Conservation (phyloP, 495 filamentous ascomycete species). For the Tetracladium setigerum region DNA sequence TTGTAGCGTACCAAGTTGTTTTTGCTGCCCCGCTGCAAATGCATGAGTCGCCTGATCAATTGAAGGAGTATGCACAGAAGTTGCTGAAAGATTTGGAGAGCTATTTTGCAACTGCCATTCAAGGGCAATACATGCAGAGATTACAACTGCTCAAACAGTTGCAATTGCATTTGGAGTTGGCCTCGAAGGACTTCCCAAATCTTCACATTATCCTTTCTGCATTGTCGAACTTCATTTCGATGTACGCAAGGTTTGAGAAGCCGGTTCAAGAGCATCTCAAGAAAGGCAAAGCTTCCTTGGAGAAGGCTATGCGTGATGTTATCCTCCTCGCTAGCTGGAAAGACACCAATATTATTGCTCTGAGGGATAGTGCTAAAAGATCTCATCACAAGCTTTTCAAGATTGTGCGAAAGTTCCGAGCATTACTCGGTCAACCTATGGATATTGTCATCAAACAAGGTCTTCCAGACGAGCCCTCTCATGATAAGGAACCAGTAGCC, state of each 20-base stretch:
- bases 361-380: constrained; percentile 78
- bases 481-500: constrained; percentile 9
- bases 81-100: constrained; percentile 62
- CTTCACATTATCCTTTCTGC: constrained; percentile 49
- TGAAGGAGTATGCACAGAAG: constrained; percentile 55
- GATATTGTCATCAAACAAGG: constrained; percentile 55
- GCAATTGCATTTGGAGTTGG: constrained; percentile 50
- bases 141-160: constrained; percentile 68
- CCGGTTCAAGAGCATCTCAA: constrained; percentile 52
- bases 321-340: constrained; percentile 90
- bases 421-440: constrained; percentile 63
- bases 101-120: constrained; percentile 65
- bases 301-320: constrained; percentile 83
- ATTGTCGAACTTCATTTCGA: constrained; percentile 67
- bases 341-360: constrained; percentile 84
- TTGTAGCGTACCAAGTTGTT: constrained; percentile 83
- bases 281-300: constrained; percentile 56
- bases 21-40: constrained; percentile 64
- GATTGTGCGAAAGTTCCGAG: constrained; percentile 80
- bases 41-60: constrained; percentile 43
- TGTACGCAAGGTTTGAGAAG: constrained; percentile 61
- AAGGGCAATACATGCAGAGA: constrained; percentile 73
- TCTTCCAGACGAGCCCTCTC: constrained; percentile 44
- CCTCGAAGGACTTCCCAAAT: constrained; percentile 43
- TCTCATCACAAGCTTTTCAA: constrained; percentile 92